Base-by-base conservation (phyloP, 2,329 filamentous ascomycete genomes). In the Colletotrichum liaoningense region DNA sequence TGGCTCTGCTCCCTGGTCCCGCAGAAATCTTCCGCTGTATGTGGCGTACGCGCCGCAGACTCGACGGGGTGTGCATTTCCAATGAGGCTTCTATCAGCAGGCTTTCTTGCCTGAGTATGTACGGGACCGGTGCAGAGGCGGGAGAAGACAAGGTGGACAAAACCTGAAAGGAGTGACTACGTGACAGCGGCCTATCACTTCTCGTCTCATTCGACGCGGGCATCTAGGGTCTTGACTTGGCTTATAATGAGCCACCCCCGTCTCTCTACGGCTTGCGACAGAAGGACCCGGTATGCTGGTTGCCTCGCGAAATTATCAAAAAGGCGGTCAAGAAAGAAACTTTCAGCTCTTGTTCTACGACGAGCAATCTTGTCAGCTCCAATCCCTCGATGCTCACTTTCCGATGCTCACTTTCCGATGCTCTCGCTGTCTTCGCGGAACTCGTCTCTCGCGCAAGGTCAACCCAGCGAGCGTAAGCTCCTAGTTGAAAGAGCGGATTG, bases 101-200 rank as follows among this genome's bases (percentile, higher is more conserved):
- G 33, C 49, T 56, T 42, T 11, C 30, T 14, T 67, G 35, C 12
- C 16, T 58, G 24, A 1, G 24, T 24, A 63, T 24, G 38, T 55
- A 56, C 46, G 24, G 19, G 35, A 12, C 7, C 30, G 33, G 19
- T 19, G 14, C 19, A 33, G 26, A 58, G 57, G 49, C 66, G 24
- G 46, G 58, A 68, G 14, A 33, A 4, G 58, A 33, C 66, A 64
- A 55, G 35, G n/a, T 30, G 55, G 52, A 33, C 26, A 24, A 68
- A n/a, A 11, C n/a, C 24, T n/a, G 57, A 8, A 52, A 49, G 56
- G 57, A 26, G 46, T 46, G 62, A 30, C 14, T 28, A 64, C 19
- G 70, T 65, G 71, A 73, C 71, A 70, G 67, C 67, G 60, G 71
- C 66, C 56, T 38, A n/a, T 56, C 56, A 67, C 71, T 55, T 73